These are phyloP conservation scores for Neurospora tetrasperma DNA, from an alignment of 495 filamentous ascomycete species.

Conservation along the genomic window DNA sequence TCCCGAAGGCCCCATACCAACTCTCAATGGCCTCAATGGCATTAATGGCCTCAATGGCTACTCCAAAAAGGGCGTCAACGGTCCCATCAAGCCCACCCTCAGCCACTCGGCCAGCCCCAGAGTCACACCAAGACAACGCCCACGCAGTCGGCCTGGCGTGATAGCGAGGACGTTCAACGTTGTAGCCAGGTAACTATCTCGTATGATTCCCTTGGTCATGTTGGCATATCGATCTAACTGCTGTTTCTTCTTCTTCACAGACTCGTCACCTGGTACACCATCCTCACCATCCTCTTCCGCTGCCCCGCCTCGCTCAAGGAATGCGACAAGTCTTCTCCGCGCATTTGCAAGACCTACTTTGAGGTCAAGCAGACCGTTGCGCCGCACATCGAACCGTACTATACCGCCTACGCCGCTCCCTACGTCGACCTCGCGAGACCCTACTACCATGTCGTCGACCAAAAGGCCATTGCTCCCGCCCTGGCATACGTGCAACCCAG, in stretches of 20 bases:
- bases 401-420: slow-evolving; percentile 69
- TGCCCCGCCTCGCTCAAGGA: slow-evolving; percentile 64
- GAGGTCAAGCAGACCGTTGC: slow-evolving; percentile 53
- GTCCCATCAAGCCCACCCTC: slow-evolving; percentile 15
- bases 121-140: slow-evolving; percentile 6
- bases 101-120: slow-evolving; percentile 21
- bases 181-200: slow-evolving; percentile 46
- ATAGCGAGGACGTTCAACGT: slow-evolving; percentile 44
- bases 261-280: slow-evolving; percentile 72
- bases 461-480: slow-evolving; percentile 55
- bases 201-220: too few relatives aligned
- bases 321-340: slow-evolving; percentile 59
- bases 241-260: slow-evolving; percentile 31
- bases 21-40: background rate
- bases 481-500: slow-evolving; percentile 58
- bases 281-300: slow-evolving; percentile 67
- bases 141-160: slow-evolving; percentile 26
- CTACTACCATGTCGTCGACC: slow-evolving; percentile 58
- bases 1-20: background rate
- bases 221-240: background rate
- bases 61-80: slow-evolving; percentile 10
- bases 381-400: slow-evolving; percentile 80
- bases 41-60: background rate
- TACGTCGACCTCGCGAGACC: slow-evolving; percentile 70
- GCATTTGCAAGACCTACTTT: slow-evolving; percentile 78